Evolutionary conservation across 2,329 filamentous ascomycete genomes (phyloP), one percentile per base, ranked within the genome.

Genomic region (Penicillium sp.): DNA sequence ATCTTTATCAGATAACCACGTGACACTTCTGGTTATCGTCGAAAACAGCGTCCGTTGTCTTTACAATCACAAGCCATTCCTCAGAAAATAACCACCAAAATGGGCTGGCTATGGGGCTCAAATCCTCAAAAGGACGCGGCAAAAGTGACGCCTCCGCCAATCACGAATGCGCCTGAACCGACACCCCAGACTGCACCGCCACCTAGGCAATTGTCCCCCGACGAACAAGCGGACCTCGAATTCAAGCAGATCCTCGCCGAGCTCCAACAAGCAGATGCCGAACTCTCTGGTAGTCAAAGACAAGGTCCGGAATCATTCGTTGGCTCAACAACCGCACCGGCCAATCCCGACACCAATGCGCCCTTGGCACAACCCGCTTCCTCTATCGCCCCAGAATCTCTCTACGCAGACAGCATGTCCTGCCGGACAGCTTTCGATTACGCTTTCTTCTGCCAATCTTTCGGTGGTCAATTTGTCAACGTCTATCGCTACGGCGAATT

Each of bases 391-490:
- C 84, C 88, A 66, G 86, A 91, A 65, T 86, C 88, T 63, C 82
- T 91, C 53, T 90, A 95, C 62, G 91, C 92, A 0, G 88, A 87
- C 43, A 86, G 84, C 54, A 95, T 98, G 89, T 93, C 90, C 71
- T 98, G 95, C 82, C 89, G 91, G 54, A 84, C 89, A 62, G 90
- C 92, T 68, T 98, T 99, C 79, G 95, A 99, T 80, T 84, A 87
- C 64, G 93, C 94, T 60, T 97, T 94, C 84, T 91, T 94, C 82
- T 99, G 95, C 84, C 91, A 95, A 74, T 92, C 90, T 0, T 82
- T 96, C 8, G 93, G 92, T 55, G 92, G 94, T 0, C 93, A 98
- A 75, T 96, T 93, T 82, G 92, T 90, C 70, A 88, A 92, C 70
- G 85, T 98, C 39, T 99, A 98, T 82, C 90, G 95, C 41, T 89